Conservation (phyloP, 2,329 filamentous ascomycete species). For the Aspergillus candidus region DNA sequence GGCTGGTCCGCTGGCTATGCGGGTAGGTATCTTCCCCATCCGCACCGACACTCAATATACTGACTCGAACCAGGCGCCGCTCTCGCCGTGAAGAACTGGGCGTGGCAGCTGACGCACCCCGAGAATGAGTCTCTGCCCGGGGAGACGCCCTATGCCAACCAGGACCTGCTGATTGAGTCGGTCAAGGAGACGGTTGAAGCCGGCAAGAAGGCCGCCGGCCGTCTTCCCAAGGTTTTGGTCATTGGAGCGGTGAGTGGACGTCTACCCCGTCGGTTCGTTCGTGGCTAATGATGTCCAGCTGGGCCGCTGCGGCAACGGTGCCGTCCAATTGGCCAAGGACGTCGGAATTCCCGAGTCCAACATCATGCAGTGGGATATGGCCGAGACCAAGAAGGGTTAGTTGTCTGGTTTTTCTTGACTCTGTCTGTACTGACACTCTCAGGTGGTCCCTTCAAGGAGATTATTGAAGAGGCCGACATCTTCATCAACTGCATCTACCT, state of each 20-base stretch:
- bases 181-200: conserved; percentile 65
- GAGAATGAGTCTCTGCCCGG: conserved; percentile 60
- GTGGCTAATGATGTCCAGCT: conserved; percentile 20
- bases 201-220: conserved; percentile 61
- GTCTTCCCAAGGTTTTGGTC: conserved; percentile 67
- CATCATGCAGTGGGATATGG: conserved; percentile 71
- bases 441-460: conserved; percentile 70
- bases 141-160: conserved; percentile 56
- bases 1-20: conserved; percentile 70
- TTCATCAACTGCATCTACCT: conserved; percentile 92
- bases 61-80: conserved; percentile 49
- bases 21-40: conserved; percentile 23
- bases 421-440: conserved; percentile 15
- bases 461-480: conserved; percentile 61
- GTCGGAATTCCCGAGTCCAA: conserved; percentile 65
- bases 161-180: conserved; percentile 64
- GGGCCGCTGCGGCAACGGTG: conserved; percentile 71
- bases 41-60: not conserved
- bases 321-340: conserved; percentile 70
- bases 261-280: not conserved
- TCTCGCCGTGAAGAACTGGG: conserved; percentile 72
- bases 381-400: conserved; percentile 63
- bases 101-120: conserved; percentile 70
- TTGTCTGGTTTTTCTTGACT: not conserved
- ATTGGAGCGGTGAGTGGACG: conserved; percentile 60